Base-by-base conservation (phyloP, 371 early-diverging fungal genomes). In the Mortierella sp. region DNA sequence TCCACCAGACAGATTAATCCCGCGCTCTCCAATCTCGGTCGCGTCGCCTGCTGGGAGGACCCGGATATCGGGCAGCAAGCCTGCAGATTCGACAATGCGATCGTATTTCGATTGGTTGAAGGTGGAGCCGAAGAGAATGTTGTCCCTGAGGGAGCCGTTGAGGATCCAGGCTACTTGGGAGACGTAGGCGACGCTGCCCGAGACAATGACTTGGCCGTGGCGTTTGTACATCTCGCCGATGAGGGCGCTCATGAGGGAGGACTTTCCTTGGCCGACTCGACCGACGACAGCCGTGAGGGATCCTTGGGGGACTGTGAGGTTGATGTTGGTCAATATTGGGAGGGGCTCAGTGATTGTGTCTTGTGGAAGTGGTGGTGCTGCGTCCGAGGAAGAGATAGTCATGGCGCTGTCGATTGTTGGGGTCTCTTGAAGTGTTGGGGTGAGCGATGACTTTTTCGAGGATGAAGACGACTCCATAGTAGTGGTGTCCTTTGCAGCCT, bases 121-220 rank as follows among this genome's bases (percentile, higher is more conserved):
- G 4, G 75, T 63, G 21, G 76, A 68, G 38, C 95, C 95, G 80
- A 95, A 95, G 44, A 92, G 49, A 63, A 95, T 92, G 77, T 95
- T 95, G 24, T 95, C 93, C 58, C 89, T 85, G 24, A 95, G 74
- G 0, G 94, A 88, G 2, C 87, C 91, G 70, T 95, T 93, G 73
- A 90, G 87, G 76, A 95, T 91, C 95, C 95, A 94, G 2, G 95
- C 92, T 55, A 91, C 89, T 71, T 93, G 93, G 11, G 93, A 78
- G 8, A 90, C 90, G 80, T 93, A 93, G 4, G 90, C 94, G 0
- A 93, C 77, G 12, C 75, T 71, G 3, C 75, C 74, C 56, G 77
- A 77, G 72, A 83, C 77, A 43, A 73, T 38, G 4, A 90, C 88
- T 0, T 16, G 16, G 0, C 87, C 89, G 18, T 85, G 32, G 12